phyloP scores from a whole-genome alignment of 2,329 filamentous ascomycete genomes.

The Magnaporthiopsis incrustans region DNA sequence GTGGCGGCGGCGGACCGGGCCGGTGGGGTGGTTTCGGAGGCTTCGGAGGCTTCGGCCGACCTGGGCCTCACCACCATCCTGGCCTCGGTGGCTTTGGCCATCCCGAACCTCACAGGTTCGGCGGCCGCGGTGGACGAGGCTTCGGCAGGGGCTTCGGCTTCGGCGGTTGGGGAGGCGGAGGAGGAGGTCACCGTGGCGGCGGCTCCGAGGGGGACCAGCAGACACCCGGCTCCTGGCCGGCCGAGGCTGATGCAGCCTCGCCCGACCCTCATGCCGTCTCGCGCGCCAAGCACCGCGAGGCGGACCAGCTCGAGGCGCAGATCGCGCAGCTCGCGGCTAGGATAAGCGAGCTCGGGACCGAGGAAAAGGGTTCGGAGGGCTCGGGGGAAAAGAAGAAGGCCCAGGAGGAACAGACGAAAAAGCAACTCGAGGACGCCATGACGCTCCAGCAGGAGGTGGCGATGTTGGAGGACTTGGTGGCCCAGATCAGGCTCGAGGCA shows the following conservation, averaged over 20 bases:
- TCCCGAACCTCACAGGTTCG: not conserved
- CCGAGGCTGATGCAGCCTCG: constrained; percentile 15
- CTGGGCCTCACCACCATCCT: not conserved
- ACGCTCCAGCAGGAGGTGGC: constrained; percentile 29
- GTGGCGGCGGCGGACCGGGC: not conserved
- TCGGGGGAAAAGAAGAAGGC: constrained; percentile 9
- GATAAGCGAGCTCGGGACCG: not conserved
- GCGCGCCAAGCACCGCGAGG: constrained; percentile 27
- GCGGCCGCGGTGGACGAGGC: too few species aligned
- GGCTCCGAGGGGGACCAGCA: constrained; percentile 1
- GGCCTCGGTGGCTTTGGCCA: not conserved
- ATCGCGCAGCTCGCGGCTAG: constrained; percentile 19
- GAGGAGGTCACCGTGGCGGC: not conserved
- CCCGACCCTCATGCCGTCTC: constrained; percentile 15
- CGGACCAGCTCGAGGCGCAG: constrained; percentile 25
- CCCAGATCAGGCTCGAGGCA: constrained; percentile 32
- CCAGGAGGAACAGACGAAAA: constrained; percentile 15
- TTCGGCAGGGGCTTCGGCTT: not conserved
- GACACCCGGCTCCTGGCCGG: constrained; percentile 27
- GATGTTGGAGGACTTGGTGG: constrained; percentile 28
- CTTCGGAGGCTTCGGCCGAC: not conserved
- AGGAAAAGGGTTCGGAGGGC: not conserved
- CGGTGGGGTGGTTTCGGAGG: not conserved
- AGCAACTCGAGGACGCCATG: constrained; percentile 15
- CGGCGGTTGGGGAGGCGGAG: not conserved